Percentiles rank a stretch among this genome's conserved stretches.
These are phyloP conservation scores for Ceratobasidium sp. DNA, from an alignment of 1,284 basidiomycete genomes.

Conservation along the genomic window DNA sequence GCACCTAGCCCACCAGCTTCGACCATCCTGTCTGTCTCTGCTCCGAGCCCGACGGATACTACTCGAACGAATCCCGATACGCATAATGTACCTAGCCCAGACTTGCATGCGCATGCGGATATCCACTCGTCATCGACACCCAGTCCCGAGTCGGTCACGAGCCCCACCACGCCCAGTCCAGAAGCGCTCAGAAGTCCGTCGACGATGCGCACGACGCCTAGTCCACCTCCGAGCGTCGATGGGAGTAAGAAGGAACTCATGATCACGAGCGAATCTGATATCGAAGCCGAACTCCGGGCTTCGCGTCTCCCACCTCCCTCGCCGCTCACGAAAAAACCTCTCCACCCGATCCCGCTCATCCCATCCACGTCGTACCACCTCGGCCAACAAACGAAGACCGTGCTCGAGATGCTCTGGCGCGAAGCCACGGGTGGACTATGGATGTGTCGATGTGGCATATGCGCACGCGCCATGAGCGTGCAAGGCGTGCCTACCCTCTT, in stretches of 20 bases:
- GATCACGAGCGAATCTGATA: too few relatives aligned
- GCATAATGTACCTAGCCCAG: background rate
- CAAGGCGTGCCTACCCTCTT: conserved; percentile 13
- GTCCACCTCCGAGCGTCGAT: conserved; percentile 17
- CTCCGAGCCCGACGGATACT: background rate
- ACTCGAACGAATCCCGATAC: too few relatives aligned
- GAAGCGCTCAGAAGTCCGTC: conserved; percentile 24
- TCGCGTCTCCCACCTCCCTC: background rate
- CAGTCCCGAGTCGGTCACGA: background rate
- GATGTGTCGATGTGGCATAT: conserved; percentile 22
- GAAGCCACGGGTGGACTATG: conserved; percentile 19
- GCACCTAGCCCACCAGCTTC: background rate
- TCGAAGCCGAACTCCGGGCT: too few relatives aligned
- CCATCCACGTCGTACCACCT: conserved; percentile 1
- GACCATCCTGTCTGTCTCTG: background rate
- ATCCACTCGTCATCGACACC: background rate
- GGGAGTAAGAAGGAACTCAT: too few relatives aligned
- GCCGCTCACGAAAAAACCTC: background rate
- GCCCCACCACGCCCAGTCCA: conserved; percentile 7
- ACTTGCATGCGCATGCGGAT: too few relatives aligned
- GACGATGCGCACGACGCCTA: conserved; percentile 30
- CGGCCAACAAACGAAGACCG: conserved; percentile 19
- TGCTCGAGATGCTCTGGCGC: conserved; percentile 9
- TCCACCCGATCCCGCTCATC: conserved; percentile 23
- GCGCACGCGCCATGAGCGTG: conserved; percentile 13